phyloP scores from a whole-genome alignment of 1,284 basidiomycete genomes.

The Athelia sp. region DNA sequence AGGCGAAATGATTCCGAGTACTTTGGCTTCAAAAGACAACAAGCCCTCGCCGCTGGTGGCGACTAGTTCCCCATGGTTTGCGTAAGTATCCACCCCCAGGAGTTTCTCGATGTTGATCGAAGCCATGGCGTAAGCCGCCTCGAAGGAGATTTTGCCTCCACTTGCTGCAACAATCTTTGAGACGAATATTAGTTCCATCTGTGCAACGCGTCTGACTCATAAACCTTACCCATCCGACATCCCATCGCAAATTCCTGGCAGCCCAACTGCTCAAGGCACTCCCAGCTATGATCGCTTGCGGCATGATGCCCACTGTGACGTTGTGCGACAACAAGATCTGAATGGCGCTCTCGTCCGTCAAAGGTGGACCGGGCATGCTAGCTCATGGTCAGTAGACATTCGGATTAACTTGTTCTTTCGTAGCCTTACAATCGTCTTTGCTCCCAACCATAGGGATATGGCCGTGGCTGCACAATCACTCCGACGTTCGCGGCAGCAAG shows the following conservation, averaged over 20 bases:
- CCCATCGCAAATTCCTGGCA: slow-evolving; percentile 66
- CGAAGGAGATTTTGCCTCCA: slow-evolving; percentile 8
- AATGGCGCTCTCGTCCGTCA: slow-evolving; percentile 53
- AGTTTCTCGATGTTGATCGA: slow-evolving; percentile 35
- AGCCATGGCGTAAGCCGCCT: slow-evolving; percentile 8
- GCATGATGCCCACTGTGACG: slow-evolving; percentile 64
- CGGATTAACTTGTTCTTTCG: no score
- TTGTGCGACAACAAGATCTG: slow-evolving; percentile 50
- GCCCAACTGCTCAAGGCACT: no score
- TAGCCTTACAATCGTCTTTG: slow-evolving; percentile 45
- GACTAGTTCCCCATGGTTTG: slow-evolving; percentile 38
- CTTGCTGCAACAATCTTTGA: slow-evolving; percentile 33
- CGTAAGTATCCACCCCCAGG: slow-evolving; percentile 20
- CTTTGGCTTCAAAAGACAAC: slow-evolving; percentile 42
- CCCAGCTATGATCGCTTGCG: slow-evolving; percentile 14
- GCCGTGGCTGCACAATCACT: slow-evolving; percentile 43
- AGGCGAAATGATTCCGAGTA: slow-evolving; percentile 56
- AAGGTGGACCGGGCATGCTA: slow-evolving; percentile 66
- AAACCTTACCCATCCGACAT: slow-evolving; percentile 56
- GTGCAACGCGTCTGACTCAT: neutral
- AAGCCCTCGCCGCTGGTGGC: slow-evolving; percentile 44
- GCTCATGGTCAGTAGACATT: slow-evolving; percentile 24
- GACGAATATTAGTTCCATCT: neutral
- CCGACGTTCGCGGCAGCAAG: slow-evolving; percentile 68
- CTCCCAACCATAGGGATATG: slow-evolving; percentile 48